Conservation (phyloP, 495 filamentous ascomycete species). For the Glutinoglossum americanum region DNA sequence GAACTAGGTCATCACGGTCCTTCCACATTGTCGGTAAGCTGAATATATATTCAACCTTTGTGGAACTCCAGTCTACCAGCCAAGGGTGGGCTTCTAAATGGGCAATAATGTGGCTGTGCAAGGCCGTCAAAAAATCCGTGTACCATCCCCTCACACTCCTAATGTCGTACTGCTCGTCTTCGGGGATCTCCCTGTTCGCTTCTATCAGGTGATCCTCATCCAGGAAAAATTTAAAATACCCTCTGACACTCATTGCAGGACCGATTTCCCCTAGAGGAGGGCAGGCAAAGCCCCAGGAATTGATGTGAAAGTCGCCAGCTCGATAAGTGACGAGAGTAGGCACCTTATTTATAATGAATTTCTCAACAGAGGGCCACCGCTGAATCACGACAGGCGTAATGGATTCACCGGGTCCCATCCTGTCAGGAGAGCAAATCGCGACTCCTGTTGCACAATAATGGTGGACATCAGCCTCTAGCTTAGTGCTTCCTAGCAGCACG, state of each 20-base stretch:
- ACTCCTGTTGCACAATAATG: background rate
- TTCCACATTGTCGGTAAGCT: slow-evolving; percentile 20
- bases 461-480: no score
- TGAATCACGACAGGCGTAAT: background rate
- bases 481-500: background rate
- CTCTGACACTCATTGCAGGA: background rate
- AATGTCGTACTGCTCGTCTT: background rate
- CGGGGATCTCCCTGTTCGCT: slow-evolving; percentile 9
- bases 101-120: slow-evolving; percentile 16
- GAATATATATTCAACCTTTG: slow-evolving; percentile 20
- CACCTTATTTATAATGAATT: background rate
- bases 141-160: slow-evolving; percentile 18
- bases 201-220: background rate
- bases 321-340: background rate
- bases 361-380: background rate
- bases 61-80: slow-evolving; percentile 10
- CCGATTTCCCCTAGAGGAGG: background rate
- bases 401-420: background rate
- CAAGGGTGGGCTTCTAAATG: slow-evolving; percentile 5
- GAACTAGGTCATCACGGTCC: slow-evolving; percentile 1
- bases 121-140: slow-evolving; percentile 14
- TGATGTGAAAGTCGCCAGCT: background rate
- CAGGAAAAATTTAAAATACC: background rate
- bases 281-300: background rate
- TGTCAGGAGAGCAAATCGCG: background rate